Base-by-base conservation (phyloP, 2,329 filamentous ascomycete genomes). In the Neobulgaria alba region DNA sequence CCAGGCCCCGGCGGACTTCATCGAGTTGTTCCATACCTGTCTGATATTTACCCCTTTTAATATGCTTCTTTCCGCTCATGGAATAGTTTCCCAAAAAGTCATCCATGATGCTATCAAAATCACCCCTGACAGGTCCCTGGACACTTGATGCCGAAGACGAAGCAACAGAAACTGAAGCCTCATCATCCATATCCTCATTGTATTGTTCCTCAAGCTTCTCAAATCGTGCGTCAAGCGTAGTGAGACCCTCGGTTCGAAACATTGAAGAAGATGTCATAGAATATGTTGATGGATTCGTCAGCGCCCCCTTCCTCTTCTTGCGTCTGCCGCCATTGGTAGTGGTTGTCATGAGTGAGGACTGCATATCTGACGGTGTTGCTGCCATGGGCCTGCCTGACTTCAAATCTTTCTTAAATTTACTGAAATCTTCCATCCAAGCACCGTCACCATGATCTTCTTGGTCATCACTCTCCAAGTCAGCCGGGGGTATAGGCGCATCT, bases 221-320 rank as follows among this genome's bases (percentile, higher is more conserved):
- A 60, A 96, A 98, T 18, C 92, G 77, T 34, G 83, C 83, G 60
- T 98, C 93, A 5, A 98, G 71, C 1, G 93, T 73, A 1, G 79
- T 80, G 45, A 93, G 75, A 31, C 88, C 86, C 56, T 95, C 90
- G 1, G 89, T 98, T 41, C 92, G 79, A 38, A 86, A 80, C 14
- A 95, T 70, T 0, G 87, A 83, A 0, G 88, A 93, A 1, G 85
- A 93, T 0, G 85, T 88, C 89, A 95, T 95, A 38, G 85, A 92
- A 64, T 92, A 94, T 43, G 76, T 79, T 1, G 88, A 92, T 1
- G 85, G 82, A 50, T 84, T 86, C 3, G 90, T 96, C 61, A 93
- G 67, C 2, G 92, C 90, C 33, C 89, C 90, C 69, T 95, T 96
- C 58, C 90, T 79, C 75, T 95, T 95, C 79, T 96, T 96, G 47